A percentile compares a stretch with the other conserved stretches of the same genome.
phyloP scores from a whole-genome alignment of 2,329 filamentous ascomycete species.

The Neoscytalidium dimidiatum region DNA sequence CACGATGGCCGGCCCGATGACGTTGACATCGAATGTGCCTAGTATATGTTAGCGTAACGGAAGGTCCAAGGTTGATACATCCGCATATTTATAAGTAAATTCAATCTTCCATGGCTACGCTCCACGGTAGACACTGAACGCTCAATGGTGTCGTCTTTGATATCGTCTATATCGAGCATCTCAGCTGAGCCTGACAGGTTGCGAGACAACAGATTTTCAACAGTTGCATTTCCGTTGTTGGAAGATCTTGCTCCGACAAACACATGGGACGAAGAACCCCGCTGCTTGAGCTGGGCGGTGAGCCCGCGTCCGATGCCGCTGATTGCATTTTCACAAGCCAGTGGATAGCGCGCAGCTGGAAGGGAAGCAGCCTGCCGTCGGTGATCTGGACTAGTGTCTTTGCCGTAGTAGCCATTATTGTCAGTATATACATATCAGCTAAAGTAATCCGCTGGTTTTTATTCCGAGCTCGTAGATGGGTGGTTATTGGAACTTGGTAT shows the following conservation, averaged over 20 bases:
- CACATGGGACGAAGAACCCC: slow-evolving; percentile 33
- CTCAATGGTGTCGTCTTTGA: slow-evolving; percentile 44
- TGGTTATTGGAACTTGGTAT: no score
- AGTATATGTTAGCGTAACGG: not conserved
- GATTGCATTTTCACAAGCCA: slow-evolving; percentile 38
- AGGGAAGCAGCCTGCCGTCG: not conserved
- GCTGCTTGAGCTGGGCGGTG: slow-evolving; percentile 38
- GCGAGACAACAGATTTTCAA: slow-evolving; percentile 30
- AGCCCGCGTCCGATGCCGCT: slow-evolving; percentile 52
- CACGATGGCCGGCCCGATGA: slow-evolving; percentile 30
- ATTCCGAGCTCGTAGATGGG: no score
- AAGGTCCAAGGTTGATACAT: slow-evolving; percentile 46
- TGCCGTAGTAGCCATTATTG: not conserved
- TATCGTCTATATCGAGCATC: slow-evolving; percentile 45
- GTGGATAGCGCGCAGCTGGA: not conserved
- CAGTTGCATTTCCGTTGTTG: slow-evolving; percentile 29
- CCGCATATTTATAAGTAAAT: slow-evolving; percentile 47
- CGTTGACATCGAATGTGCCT: slow-evolving; percentile 32
- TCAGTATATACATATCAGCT: no score
- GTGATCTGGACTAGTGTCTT: not conserved
- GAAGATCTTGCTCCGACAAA: slow-evolving; percentile 2
- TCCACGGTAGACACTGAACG: slow-evolving; percentile 33
- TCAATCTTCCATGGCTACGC: slow-evolving; percentile 34
- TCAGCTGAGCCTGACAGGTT: slow-evolving; percentile 34
- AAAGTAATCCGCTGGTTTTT: no score